Percentiles rank a stretch among this genome's conserved stretches.
Evolutionary conservation across 371 early-diverging fungal species (phyloP).

Genomic region (Mucor lusitanicus): DNA sequence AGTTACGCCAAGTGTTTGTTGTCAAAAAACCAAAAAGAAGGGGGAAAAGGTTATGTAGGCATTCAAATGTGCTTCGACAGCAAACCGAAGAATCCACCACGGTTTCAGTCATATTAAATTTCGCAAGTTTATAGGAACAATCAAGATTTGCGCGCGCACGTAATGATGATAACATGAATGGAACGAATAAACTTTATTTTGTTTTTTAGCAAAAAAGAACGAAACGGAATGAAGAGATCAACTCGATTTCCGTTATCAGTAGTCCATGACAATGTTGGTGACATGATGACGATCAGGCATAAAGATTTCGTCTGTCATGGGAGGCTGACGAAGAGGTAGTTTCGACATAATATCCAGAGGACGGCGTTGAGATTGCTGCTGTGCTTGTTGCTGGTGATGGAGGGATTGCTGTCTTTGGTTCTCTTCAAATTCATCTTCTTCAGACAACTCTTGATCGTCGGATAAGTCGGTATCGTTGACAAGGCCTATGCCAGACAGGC

Average conservation of each 20-base stretch:
- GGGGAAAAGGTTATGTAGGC: no score
- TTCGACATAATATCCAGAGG: constrained; percentile 28
- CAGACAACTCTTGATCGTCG: constrained; percentile 30
- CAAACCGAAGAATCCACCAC: background rate
- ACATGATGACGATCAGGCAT: constrained; percentile 5
- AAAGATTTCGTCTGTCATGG: constrained; percentile 3
- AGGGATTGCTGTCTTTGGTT: background rate
- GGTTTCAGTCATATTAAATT: background rate
- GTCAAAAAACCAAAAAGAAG: background rate
- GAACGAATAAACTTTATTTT: background rate
- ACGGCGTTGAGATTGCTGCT: constrained; percentile 10
- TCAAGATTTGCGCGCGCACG: background rate
- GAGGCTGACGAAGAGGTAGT: constrained; percentile 22
- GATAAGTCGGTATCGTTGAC: constrained; percentile 27
- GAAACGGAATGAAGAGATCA: background rate
- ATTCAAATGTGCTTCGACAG: no score
- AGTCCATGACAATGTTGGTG: background rate
- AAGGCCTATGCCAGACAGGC: constrained; percentile 18
- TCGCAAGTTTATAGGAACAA: background rate
- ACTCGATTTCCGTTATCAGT: background rate
- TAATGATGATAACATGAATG: background rate
- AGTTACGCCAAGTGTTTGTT: background rate
- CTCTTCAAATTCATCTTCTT: constrained; percentile 22
- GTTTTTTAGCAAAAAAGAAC: background rate
- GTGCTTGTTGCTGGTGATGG: background rate